These are phyloP conservation scores for Penicilliopsis zonata DNA, from an alignment of 495 filamentous ascomycete species.

Conservation along the genomic window DNA sequence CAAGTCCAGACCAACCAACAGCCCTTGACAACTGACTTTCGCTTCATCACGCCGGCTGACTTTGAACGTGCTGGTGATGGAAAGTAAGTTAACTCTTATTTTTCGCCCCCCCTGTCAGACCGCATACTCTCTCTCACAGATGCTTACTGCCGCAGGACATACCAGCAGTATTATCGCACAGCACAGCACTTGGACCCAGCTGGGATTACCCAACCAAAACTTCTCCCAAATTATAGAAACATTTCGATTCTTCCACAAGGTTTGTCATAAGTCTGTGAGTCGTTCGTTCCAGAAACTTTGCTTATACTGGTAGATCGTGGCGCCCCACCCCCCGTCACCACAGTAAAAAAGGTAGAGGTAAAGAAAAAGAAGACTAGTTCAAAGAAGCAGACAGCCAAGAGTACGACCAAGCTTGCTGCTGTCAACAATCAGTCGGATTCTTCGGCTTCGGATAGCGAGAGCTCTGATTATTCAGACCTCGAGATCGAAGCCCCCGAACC, in stretches of 20 bases:
- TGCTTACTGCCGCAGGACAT: too few species aligned
- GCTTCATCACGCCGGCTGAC: slow-evolving; percentile 18
- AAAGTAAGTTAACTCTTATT: slow-evolving; percentile 13
- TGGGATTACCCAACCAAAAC: slow-evolving; percentile 1
- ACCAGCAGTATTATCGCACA: too few species aligned
- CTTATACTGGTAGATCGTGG: not conserved
- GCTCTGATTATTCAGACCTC: slow-evolving; percentile 35
- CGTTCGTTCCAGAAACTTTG: not conserved
- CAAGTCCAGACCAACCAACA: slow-evolving; percentile 9
- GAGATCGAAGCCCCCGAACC: slow-evolving; percentile 28
- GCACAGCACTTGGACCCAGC: slow-evolving; percentile 4
- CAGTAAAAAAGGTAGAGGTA: not conserved
- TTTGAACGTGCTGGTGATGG: slow-evolving; percentile 13
- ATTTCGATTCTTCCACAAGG: not conserved
- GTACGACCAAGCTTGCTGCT: slow-evolving; percentile 10
- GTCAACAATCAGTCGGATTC: slow-evolving; percentile 12
- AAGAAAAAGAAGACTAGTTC: slow-evolving; percentile 5
- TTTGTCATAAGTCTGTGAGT: too few species aligned
- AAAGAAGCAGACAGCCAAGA: slow-evolving; percentile 16
- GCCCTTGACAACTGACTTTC: slow-evolving; percentile 13
- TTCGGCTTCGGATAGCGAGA: slow-evolving; percentile 37
- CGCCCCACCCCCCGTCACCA: not conserved
- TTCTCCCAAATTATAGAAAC: not conserved
- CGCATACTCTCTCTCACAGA: not conserved
- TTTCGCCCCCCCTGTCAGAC: not conserved